A percentile compares a stretch with the other conserved stretches of the same genome.
These are phyloP conservation scores for Pichia terricola DNA, from an alignment of 1,139 yeast genomes.

Conservation along the genomic window DNA sequence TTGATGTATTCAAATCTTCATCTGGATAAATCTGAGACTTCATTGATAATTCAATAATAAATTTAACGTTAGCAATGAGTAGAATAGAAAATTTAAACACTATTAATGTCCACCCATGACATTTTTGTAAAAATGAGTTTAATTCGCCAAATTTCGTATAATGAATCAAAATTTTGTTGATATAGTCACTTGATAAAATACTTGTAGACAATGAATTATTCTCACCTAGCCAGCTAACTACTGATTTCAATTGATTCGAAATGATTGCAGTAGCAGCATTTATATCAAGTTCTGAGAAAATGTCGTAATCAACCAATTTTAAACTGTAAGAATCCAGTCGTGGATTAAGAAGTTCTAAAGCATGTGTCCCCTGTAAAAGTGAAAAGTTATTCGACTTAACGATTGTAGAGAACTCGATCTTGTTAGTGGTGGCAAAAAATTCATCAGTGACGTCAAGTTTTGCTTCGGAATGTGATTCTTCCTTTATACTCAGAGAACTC, in stretches of 20 bases:
- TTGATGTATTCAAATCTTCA: conserved; percentile 61
- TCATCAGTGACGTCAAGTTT: conserved; percentile 17
- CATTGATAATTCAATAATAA: conserved; percentile 37
- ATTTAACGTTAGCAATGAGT: conserved; percentile 42
- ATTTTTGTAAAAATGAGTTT: background rate
- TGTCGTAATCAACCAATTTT: conserved; percentile 26
- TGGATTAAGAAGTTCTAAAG: conserved; percentile 55
- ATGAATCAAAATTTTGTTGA: conserved; percentile 2
- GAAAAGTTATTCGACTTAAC: conserved; percentile 47
- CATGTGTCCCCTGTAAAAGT: conserved; percentile 65
- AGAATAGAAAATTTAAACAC: conserved; percentile 30
- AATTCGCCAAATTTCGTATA: conserved; percentile 2
- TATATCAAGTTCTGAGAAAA: conserved; percentile 27
- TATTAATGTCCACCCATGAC: conserved; percentile 20
- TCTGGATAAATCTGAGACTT: conserved; percentile 63
- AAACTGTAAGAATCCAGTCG: conserved; percentile 57
- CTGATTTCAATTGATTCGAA: conserved; percentile 21
- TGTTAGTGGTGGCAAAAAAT: conserved; percentile 20
- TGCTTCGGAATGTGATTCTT: background rate
- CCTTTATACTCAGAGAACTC: background rate
- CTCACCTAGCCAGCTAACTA: conserved; percentile 12
- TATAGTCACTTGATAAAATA: conserved; percentile 11
- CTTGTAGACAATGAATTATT: conserved; percentile 10
- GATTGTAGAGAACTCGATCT: conserved; percentile 26
- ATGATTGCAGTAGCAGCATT: conserved; percentile 37